Conservation (phyloP, 1,139 yeast genomes). For the Hyphopichia buzzinii region DNA sequence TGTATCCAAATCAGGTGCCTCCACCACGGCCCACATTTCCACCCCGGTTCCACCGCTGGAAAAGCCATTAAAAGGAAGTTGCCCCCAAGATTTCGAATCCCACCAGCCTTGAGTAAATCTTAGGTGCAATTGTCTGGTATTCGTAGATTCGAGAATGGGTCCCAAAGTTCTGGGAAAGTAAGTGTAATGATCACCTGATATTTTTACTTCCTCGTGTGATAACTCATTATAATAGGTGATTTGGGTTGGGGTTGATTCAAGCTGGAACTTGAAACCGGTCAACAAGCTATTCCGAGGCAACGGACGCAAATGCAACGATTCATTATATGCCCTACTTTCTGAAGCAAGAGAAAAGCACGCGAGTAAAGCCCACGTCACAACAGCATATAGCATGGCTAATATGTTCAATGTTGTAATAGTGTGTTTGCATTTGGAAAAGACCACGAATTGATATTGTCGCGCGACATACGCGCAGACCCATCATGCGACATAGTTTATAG, state of each 20-base stretch:
- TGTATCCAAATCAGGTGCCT: constrained; percentile 52
- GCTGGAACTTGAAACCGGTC: constrained; percentile 65
- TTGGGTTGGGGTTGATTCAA: constrained; percentile 46
- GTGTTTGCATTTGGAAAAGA: not conserved
- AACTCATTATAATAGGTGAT: constrained; percentile 28
- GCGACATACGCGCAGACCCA: not conserved
- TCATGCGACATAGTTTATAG: no score
- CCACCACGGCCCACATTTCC: constrained; percentile 85
- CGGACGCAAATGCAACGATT: constrained; percentile 60
- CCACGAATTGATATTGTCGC: not conserved
- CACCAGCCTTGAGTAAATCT: constrained; percentile 95
- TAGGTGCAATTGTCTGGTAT: constrained; percentile 73
- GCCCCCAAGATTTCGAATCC: constrained; percentile 90
- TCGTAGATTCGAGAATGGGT: constrained; percentile 67
- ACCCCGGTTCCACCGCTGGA: constrained; percentile 93
- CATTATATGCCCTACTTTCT: constrained; percentile 40
- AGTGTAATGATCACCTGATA: constrained; percentile 47
- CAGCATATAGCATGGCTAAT: not conserved
- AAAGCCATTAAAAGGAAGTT: constrained; percentile 68
- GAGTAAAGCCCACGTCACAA: not conserved
- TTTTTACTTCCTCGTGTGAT: constrained; percentile 6
- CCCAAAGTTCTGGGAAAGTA: constrained; percentile 81
- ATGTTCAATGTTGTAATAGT: not conserved
- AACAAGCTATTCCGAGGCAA: constrained; percentile 67
- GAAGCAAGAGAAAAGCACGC: not conserved